Evolutionary conservation across 2,329 filamentous ascomycete species (phyloP), one percentile per base, ranked within the genome.

Genomic region (Pseudogymnoascus sp.): DNA sequence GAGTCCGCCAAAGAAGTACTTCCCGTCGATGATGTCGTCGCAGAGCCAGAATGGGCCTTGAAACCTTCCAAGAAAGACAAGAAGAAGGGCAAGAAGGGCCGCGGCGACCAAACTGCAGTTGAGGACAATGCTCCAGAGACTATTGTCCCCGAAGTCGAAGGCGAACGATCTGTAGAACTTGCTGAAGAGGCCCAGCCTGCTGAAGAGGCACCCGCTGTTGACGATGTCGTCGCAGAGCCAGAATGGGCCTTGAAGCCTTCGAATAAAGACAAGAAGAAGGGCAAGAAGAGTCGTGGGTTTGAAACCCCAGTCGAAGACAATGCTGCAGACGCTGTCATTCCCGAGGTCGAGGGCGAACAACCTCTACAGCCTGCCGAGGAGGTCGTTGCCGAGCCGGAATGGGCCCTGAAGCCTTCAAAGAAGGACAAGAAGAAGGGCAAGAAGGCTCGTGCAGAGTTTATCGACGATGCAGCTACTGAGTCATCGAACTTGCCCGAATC

Each of bases 371-470:
- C 27, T 35, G 15, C 21, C 2, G 27, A 37, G 27, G 35, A 59
- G 15, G 25, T 39, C 9, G 2, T 5, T 8, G 35, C 37, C 2
- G 58, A 59, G 58, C 33, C 58, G 33, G 58, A 29, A 36, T 37
- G 29, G 33, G 33, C 42, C 15, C 13, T 31, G 33, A 52, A 58
- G 42, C 60, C 39, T 21, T 70, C 71, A 13, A 75, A 74, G 63
- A 74, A 74, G 64, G 69, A 69, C 7, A 78, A 78, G 70, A 79
- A 71, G 61, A 71, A 70, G 31, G 18, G 48, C 4, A 59, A 59
- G 35, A 36, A 58, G 37, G 12, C 2, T 12, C n/a, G 25, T 7
- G 60, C 12, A 40, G 42, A 36, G 21, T 10, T 21, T 5, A 21
- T 27, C 21, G 39, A 61, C 4, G 25, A 29, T 29, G 9, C n/a